These are phyloP conservation scores for Spinellus fusiger DNA, from an alignment of 192 early-diverging fungal genomes.

Conservation along the genomic window DNA sequence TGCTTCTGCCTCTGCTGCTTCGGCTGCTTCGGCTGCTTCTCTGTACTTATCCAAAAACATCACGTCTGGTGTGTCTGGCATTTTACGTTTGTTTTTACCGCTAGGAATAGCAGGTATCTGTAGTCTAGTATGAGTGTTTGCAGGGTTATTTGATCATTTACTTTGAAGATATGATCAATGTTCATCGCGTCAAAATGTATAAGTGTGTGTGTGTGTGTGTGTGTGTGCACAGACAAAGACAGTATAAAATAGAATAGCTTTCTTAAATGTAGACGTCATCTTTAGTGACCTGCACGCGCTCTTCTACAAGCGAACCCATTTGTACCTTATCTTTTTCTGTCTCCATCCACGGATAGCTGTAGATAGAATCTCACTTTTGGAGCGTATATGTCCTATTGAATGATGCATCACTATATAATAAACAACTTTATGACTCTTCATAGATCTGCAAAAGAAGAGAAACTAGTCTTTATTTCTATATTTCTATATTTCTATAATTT, in stretches of 20 bases:
- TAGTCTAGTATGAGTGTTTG: neutral
- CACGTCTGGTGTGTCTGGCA: conserved; percentile 34
- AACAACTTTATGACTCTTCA: too few species aligned
- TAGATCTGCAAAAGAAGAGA: too few species aligned
- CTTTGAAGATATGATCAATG: conserved; percentile 36
- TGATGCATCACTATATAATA: too few species aligned
- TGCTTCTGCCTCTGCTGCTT: conserved; percentile 7
- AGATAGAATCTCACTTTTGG: too few species aligned
- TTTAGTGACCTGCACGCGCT: too few species aligned
- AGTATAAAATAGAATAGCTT: neutral
- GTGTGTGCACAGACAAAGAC: neutral
- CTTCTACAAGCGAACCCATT: too few species aligned
- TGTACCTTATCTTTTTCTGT: too few species aligned
- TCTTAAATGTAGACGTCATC: neutral
- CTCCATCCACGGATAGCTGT: too few species aligned
- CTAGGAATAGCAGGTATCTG: conserved; percentile 39
- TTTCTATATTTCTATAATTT: too few species aligned
- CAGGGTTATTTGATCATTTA: neutral
- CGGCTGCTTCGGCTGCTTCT: conserved; percentile 17
- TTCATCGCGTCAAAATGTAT: too few species aligned
- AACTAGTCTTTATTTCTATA: too few species aligned
- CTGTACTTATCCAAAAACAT: conserved; percentile 40
- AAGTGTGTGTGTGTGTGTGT: neutral
- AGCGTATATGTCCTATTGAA: too few species aligned
- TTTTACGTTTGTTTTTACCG: conserved; percentile 45